Conservation (phyloP, 306 rosid species). For the Ziziphus jujuba region DNA sequence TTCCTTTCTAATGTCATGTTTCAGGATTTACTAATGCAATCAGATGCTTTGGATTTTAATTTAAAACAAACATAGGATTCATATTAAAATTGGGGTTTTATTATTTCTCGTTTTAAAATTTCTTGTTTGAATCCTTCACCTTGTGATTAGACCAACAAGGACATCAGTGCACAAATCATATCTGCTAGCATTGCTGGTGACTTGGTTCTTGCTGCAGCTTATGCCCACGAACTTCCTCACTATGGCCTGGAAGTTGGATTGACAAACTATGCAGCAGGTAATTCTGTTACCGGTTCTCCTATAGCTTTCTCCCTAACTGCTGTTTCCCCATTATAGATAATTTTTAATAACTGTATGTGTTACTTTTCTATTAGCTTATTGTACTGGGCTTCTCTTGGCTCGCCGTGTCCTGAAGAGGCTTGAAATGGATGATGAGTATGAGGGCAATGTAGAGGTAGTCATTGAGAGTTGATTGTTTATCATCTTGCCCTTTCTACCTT, state of each 20-base stretch:
- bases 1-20: too few species aligned
- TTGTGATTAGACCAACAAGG: slow-evolving; percentile 66
- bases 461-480: not conserved
- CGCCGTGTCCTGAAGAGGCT: slow-evolving; percentile 71
- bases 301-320: too few species aligned
- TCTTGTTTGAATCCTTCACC: slow-evolving; percentile 24
- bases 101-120: not conserved
- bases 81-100: too few species aligned
- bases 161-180: slow-evolving; percentile 60
- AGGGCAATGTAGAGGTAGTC: slow-evolving; percentile 88
- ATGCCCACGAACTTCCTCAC: slow-evolving; percentile 67
- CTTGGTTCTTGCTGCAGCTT: slow-evolving; percentile 75
- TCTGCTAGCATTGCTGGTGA: slow-evolving; percentile 93
- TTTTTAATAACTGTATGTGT: not conserved
- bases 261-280: slow-evolving; percentile 95
- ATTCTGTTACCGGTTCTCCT: not conserved
- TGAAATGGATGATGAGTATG: slow-evolving; percentile 78
- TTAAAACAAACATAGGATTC: too few species aligned
- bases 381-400: slow-evolving; percentile 91
- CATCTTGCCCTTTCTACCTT: not conserved
- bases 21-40: too few species aligned
- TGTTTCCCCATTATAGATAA: too few species aligned
- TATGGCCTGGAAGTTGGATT: slow-evolving; percentile 86
- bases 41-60: too few species aligned
- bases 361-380: slow-evolving; percentile 53